phyloP scores from a whole-genome alignment of 1,284 basidiomycete genomes.

The Melanopsichium pennsylvanicum region DNA sequence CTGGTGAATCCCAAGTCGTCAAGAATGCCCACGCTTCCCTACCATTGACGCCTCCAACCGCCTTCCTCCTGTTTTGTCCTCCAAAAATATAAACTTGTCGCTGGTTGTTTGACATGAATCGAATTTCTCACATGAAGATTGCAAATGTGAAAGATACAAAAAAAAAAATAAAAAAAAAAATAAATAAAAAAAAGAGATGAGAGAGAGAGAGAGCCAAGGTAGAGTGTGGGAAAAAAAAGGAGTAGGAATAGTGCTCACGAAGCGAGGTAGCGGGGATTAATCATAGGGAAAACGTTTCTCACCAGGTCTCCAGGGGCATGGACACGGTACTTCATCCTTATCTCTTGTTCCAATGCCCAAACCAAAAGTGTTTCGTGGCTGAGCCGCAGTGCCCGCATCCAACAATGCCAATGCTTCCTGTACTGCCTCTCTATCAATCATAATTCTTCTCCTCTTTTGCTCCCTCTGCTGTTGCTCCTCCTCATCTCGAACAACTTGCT shows the following conservation, averaged over 20 bases:
- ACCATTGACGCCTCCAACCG: too few relatives aligned
- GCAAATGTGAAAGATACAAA: background rate
- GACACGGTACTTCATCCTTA: slow-evolving; percentile 21
- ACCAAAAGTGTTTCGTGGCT: slow-evolving; percentile 13
- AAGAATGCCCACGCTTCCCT: too few relatives aligned
- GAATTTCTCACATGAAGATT: too few relatives aligned
- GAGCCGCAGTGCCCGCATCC: slow-evolving; percentile 41
- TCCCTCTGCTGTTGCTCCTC: slow-evolving; percentile 17
- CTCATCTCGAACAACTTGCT: too few relatives aligned
- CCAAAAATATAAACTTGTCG: too few relatives aligned
- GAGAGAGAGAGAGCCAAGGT: background rate
- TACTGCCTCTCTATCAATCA: slow-evolving; percentile 53
- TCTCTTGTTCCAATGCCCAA: slow-evolving; percentile 3
- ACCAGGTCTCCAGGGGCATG: slow-evolving; percentile 37
- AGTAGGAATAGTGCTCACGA: too few relatives aligned
- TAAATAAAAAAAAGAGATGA: too few relatives aligned
- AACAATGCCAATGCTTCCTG: slow-evolving; percentile 52
- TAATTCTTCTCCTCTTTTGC: slow-evolving; percentile 45
- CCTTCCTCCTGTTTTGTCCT: too few relatives aligned
- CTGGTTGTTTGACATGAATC: too few relatives aligned
- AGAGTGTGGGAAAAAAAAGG: too few relatives aligned
- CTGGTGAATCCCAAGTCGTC: too few relatives aligned
- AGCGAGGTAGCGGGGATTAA: too few relatives aligned
- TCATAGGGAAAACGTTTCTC: slow-evolving; percentile 18
- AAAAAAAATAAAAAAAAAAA: background rate